Percentiles rank a stretch among this genome's conserved stretches.
phyloP scores from a whole-genome alignment of 257 asterid species.

The Pogostemon cablin region DNA sequence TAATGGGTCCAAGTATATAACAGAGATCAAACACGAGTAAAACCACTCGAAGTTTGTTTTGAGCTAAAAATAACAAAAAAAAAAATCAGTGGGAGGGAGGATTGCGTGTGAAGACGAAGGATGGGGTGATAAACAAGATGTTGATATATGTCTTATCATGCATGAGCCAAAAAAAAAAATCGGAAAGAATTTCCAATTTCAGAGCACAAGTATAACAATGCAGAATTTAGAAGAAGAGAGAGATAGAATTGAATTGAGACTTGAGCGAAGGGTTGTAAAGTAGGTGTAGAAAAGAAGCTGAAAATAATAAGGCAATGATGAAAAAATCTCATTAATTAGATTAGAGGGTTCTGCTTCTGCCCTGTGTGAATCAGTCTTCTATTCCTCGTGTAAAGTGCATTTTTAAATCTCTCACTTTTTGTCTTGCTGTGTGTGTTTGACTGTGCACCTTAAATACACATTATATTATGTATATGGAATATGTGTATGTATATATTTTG shows the following conservation, averaged over 20 bases:
- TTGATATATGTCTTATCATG: conserved; percentile 27
- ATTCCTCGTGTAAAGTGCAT: conserved; percentile 59
- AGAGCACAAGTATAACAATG: neutral
- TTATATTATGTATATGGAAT: too few species aligned
- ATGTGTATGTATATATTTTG: neutral
- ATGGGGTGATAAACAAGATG: conserved; percentile 17
- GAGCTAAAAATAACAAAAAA: conserved; percentile 25
- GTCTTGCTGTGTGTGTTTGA: conserved; percentile 59
- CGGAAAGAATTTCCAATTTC: neutral
- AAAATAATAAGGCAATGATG: conserved; percentile 73
- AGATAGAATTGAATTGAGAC: conserved; percentile 21
- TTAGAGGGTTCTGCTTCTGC: conserved; percentile 51
- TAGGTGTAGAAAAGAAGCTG: conserved; percentile 56
- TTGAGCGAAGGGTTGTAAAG: conserved; percentile 28
- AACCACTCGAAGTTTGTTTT: conserved; percentile 16
- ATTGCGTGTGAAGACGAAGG: conserved; percentile 29
- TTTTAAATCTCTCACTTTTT: conserved; percentile 44
- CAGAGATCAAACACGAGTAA: conserved; percentile 24
- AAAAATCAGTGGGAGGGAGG: too few species aligned
- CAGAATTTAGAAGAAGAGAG: conserved; percentile 1
- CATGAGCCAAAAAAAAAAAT: conserved; percentile 27
- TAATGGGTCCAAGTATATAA: neutral
- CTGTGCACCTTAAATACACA: conserved; percentile 14
- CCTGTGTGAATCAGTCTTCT: conserved; percentile 46
- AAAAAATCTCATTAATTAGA: conserved; percentile 53